Evolutionary conservation across 257 asterid genomes (phyloP).

Genomic region (Datura wrightii): DNA sequence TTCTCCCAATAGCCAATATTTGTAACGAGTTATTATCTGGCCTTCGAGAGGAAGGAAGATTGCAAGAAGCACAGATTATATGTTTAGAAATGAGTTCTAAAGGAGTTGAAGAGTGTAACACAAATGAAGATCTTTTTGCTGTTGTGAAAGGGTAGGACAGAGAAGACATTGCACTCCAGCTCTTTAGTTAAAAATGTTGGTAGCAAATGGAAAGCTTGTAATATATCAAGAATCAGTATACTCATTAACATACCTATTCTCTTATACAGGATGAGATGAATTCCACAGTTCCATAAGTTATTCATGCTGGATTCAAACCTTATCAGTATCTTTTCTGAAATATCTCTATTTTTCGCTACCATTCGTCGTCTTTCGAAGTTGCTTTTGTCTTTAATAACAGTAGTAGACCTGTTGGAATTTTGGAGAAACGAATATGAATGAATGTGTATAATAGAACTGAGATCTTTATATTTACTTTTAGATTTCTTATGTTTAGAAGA

Average conservation of each 20-base stretch:
- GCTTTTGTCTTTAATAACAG: too few relatives aligned
- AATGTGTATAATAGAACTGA: too few relatives aligned
- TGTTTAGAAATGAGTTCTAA: conserved; percentile 68
- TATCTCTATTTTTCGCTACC: not conserved
- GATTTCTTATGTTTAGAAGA: too few relatives aligned
- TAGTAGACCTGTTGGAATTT: too few relatives aligned
- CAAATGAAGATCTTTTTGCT: conserved; percentile 44
- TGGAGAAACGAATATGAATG: too few relatives aligned
- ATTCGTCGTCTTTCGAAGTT: not conserved
- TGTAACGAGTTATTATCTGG: conserved; percentile 61
- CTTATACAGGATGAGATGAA: not conserved
- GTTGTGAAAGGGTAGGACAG: conserved; percentile 35
- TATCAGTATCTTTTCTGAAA: not conserved
- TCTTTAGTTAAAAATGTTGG: not conserved
- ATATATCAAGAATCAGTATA: not conserved
- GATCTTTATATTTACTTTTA: too few relatives aligned
- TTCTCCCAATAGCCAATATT: conserved; percentile 51
- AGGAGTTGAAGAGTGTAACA: conserved; percentile 51
- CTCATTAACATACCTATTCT: not conserved
- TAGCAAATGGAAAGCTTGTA: conserved; percentile 21
- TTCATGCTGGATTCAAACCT: not conserved
- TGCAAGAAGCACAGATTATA: conserved; percentile 54
- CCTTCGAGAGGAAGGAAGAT: conserved; percentile 58
- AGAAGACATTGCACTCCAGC: not conserved
- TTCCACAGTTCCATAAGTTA: not conserved